Evolutionary conservation across 2,329 filamentous ascomycete genomes (phyloP), one percentile per base, ranked within the genome.

Genomic region (Sphaerostilbella broomeana): DNA sequence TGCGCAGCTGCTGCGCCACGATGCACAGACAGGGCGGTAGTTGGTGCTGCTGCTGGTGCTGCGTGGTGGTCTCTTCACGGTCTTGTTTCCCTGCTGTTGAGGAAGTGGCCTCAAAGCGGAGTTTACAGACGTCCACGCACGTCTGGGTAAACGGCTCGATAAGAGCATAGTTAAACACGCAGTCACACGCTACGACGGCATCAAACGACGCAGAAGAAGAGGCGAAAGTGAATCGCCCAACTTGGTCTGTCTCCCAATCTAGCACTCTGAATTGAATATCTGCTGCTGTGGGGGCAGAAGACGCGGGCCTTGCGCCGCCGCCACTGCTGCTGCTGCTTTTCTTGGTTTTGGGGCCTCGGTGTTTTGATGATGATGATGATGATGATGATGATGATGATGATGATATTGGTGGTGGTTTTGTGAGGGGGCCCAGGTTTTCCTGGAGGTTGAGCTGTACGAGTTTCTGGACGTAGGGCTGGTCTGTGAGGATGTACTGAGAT

Each of bases 111-210:
- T 3, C n/a, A 11, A 18, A 38, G 22, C 80, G 69, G 12, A 90
- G 60, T 8, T 65, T 65, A 60, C 87, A 94, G 17, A 80, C 72
- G 46, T 94, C 84, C 5, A 70, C 77, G 57, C 86, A 94, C 0
- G 86, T 84, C 51, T 81, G 75, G n/a, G 92, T 84, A 34, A 97
- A 76, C 0, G 89, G 87, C 29, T 75, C 67, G 17, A 97, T 77
- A 3, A 97, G 73, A 3, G 84, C 77, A 49, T 95, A 86, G 62
- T 97, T 98, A 68, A 94, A 98, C 50, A 98, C 83, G 61, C 89
- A 95, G 61, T 98, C 92, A 56, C 87, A 94, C 4, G 88, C 87
- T 24, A 97, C 59, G 9, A 97, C 68, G 11, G 79, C 63, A 53
- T 94, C 84, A 49, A 92, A 82, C 42, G 73, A 71, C 53, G 51